Evolutionary conservation across 2,329 filamentous ascomycete species (phyloP), one percentile per base, ranked within the genome.

Genomic region (Colletotrichum australisinense): DNA sequence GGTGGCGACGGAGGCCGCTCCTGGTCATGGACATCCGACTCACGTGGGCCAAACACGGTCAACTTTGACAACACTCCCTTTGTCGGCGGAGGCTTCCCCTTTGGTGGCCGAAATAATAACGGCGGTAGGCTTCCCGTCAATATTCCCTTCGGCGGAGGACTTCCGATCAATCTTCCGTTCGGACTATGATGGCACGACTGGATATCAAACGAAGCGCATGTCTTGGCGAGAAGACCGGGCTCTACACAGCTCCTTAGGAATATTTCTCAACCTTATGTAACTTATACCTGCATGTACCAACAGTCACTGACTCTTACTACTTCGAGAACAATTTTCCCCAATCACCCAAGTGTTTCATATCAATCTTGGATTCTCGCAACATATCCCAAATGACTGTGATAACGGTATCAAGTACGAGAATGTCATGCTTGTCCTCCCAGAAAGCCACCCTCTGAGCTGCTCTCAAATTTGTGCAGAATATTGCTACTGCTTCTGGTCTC

Each of bases 51-150:
- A 7, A 49, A 49, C 3, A 68, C 62, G 26, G 49, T 73, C 9
- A 70, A 62, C 32, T 66, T 73, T 22, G 70, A 62, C 28, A 66
- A 38, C 9, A 70, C 55, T 12, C 72, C 72, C 1, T 74, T 74
- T 14, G 42, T 46, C 3, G 58, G 67, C 19, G 35, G 57, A 11
- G 63, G 63, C 11, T 63, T 62, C 14, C 68, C 58, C 3, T 68
- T 68, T n/a, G 58, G 68, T n/a, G 58, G 68, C 11, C 58, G 63
- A 12, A 62, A 59, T 11, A 56, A 72, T 8, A 52, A 56, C 2
- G 67, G 68, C 14, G 68, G 72, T 5, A 59, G 59, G 16, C 55
- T 68, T 11, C 69, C 72, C 49, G 58, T 68, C 22, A 72, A 72
- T 24, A 14, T 72, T 0, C 68, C 67, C 2, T 74, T 74, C 9